phyloP scores from a whole-genome alignment of 176 grass and related monocot genomes.

The Aegilops speltoides region DNA sequence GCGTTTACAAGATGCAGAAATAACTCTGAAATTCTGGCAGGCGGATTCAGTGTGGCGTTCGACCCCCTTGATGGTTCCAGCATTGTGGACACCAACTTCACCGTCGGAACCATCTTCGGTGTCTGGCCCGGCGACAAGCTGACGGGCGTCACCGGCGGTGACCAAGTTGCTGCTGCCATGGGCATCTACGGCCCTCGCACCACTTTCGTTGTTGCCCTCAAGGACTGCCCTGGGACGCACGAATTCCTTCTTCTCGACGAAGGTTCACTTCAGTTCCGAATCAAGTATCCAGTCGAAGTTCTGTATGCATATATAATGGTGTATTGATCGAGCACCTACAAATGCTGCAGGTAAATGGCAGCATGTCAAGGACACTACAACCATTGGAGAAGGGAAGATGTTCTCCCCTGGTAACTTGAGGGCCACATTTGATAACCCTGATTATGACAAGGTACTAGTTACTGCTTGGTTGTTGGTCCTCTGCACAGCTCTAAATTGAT shows the following conservation, averaged over 20 bases:
- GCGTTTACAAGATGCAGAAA: not conserved
- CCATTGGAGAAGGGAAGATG: conserved; percentile 91
- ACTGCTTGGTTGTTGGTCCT: not conserved
- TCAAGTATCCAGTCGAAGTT: not conserved
- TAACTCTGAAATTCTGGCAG: conserved; percentile 17
- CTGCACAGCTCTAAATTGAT: not conserved
- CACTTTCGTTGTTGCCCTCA: conserved; percentile 83
- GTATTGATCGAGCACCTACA: not conserved
- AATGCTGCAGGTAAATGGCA: conserved; percentile 88
- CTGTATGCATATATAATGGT: no score
- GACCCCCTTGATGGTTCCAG: conserved; percentile 95
- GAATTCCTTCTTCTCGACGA: conserved; percentile 96
- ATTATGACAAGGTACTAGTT: conserved; percentile 54
- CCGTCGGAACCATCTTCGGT: conserved; percentile 95
- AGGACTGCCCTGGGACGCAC: conserved; percentile 88
- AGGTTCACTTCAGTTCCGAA: conserved; percentile 25
- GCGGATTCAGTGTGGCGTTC: conserved; percentile 94
- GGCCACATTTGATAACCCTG: conserved; percentile 89
- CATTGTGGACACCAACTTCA: conserved; percentile 98
- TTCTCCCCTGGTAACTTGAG: conserved; percentile 96
- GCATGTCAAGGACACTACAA: conserved; percentile 93
- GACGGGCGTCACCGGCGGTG: conserved; percentile 72
- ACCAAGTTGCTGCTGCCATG: conserved; percentile 89
- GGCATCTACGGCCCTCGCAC: conserved; percentile 98
- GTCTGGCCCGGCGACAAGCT: conserved; percentile 97